phyloP scores from a whole-genome alignment of 2,329 filamentous ascomycete species.

The Alternaria atra region DNA sequence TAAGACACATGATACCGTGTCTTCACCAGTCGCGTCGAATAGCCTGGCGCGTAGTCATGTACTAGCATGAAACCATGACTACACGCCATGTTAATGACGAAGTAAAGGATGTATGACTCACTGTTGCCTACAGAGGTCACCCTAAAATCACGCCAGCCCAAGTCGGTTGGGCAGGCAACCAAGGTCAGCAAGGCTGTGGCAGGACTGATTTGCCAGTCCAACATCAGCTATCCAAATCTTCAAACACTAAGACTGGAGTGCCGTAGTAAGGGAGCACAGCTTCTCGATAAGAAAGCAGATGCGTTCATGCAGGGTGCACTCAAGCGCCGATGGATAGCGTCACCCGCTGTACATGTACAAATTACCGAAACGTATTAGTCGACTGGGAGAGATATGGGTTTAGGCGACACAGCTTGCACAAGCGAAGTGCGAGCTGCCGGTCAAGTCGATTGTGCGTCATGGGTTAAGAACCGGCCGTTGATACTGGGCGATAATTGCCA shows the following conservation, averaged over 20 bases:
- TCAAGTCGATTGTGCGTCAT: not conserved
- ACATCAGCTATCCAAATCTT: not conserved
- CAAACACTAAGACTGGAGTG: not conserved
- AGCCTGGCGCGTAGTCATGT: conserved; percentile 14
- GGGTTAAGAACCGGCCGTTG: not conserved
- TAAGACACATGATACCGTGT: conserved; percentile 45
- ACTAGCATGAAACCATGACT: conserved; percentile 18
- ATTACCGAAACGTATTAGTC: not conserved
- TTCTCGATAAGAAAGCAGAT: not conserved
- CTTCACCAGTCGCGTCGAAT: conserved; percentile 20
- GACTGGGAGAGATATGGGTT: not conserved
- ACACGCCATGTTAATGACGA: conserved; percentile 17
- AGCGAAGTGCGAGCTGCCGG: not conserved
- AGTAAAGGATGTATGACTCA: conserved; percentile 21
- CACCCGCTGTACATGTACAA: not conserved
- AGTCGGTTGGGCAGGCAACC: conserved; percentile 15
- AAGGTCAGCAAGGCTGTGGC: conserved; percentile 12
- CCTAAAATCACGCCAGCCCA: not conserved
- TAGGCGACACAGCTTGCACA: not conserved
- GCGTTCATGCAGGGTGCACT: not conserved
- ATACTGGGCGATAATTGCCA: too few species aligned
- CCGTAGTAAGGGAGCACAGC: not conserved
- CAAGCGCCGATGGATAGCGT: not conserved
- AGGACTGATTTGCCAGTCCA: not conserved
- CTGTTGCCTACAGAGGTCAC: conserved; percentile 19